These are phyloP conservation scores for Chalara sp. DNA, from an alignment of 2,329 filamentous ascomycete genomes.

Conservation along the genomic window DNA sequence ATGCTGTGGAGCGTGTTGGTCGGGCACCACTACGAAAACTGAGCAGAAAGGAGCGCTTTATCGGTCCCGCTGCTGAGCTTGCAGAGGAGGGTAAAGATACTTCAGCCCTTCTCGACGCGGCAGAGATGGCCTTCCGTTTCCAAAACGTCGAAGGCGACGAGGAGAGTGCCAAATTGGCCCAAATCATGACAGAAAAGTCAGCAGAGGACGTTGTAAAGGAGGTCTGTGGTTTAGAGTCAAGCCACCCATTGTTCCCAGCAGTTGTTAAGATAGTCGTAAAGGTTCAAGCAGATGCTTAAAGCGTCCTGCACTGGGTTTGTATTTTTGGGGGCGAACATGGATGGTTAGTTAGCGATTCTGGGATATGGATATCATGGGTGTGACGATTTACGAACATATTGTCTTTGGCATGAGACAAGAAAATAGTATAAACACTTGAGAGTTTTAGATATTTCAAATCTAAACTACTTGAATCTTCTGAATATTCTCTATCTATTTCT, in stretches of 20 bases:
- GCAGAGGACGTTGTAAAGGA: conserved; percentile 71
- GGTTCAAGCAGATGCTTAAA: conserved; percentile 54
- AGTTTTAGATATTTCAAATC: too few relatives aligned
- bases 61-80: conserved; percentile 83
- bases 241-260: conserved; percentile 70
- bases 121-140: conserved; percentile 92
- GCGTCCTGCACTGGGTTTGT: background rate
- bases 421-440: too few relatives aligned
- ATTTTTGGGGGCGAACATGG: conserved; percentile 5
- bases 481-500: too few relatives aligned
- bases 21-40: conserved; percentile 93
- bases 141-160: conserved; percentile 90
- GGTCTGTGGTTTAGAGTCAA: conserved; percentile 72
- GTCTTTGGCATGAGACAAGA: too few relatives aligned
- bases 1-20: conserved; percentile 90
- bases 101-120: conserved; percentile 68
- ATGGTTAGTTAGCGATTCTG: conserved; percentile 10
- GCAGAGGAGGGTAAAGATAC: conserved; percentile 72
- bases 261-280: conserved; percentile 74
- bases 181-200: conserved; percentile 70
- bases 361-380: background rate
- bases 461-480: too few relatives aligned
- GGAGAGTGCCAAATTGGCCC: conserved; percentile 78
- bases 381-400: background rate
- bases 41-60: conserved; percentile 89